Evolutionary conservation across 352 stramenopile species (phyloP), one percentile per base, ranked within the genome.

Genomic region (Pythium biforme): DNA sequence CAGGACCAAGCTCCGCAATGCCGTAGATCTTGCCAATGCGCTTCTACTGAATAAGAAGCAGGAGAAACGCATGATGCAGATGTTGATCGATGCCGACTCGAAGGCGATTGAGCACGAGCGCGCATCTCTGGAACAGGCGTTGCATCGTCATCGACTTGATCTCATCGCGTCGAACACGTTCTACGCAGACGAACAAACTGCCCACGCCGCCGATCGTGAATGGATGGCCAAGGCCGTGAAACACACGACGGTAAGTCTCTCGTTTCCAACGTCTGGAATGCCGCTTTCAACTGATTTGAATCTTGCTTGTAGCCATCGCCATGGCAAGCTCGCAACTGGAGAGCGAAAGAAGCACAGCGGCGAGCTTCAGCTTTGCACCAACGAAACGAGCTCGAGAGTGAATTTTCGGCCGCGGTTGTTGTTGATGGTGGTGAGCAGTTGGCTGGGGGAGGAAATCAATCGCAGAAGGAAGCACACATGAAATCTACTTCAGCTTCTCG

Each of bases 321-420:
- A 12, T 93, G 84, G 84, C 84, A 93, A 62, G 68, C 73, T n/a
- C 80, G 84, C 49, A 91, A 91, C 50, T 88, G 76, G 75, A 73
- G 65, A 56, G 69, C 76, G 0, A 77, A 66, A 22, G 63, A 71
- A 23, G 45, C 58, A 19, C 48, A 73, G 31, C 65, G 64, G 34
- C 50, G 52, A 26, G n/a, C 12, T 25, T 33, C 31, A 23, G 10
- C 49, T 17, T 20, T 34, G 27, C 48, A 54, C 4, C n/a, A 23
- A 7, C 12, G 5, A 17, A 23, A 39, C 9, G 19, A 40, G 6
- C 27, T 11, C 27, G 48, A 41, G 9, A 20, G 19, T 7, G 26
- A 41, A 37, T 52, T 4, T 23, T 4, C 37, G 2, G n/a, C 37
- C 37, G n/a, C 37, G 19, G 8, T 26, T 47, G 19, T 15, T 14